Percentiles rank a stretch among this genome's conserved stretches.
Conservation (phyloP, 768 basidiomycete genomes). For the Megacollybia marginata region DNA sequence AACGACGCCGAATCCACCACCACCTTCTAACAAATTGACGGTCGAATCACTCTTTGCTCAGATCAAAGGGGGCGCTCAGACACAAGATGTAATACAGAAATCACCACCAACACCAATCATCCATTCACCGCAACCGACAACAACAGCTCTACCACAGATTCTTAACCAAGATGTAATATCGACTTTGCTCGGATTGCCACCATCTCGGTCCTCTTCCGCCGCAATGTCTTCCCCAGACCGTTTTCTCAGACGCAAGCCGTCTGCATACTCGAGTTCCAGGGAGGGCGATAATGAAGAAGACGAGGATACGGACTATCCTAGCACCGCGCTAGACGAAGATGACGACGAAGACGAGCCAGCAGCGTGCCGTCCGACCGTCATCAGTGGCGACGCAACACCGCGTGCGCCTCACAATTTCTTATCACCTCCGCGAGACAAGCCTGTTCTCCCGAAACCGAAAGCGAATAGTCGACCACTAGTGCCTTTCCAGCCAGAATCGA, state of each 20-base stretch:
- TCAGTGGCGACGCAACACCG: slow-evolving; percentile 57
- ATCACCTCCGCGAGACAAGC: neutral
- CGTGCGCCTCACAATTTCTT: slow-evolving; percentile 29
- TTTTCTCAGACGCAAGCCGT: neutral
- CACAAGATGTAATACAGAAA: slow-evolving; percentile 11
- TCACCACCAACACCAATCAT: slow-evolving; percentile 31
- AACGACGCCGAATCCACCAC: slow-evolving; percentile 15
- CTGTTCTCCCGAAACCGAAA: slow-evolving; percentile 7
- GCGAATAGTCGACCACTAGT: slow-evolving; percentile 35
- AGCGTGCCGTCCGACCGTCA: neutral
- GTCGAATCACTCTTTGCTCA: slow-evolving; percentile 40
- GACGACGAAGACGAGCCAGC: slow-evolving; percentile 10
- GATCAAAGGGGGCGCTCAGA: too few species aligned
- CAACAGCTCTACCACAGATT: slow-evolving; percentile 50
- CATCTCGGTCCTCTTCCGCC: slow-evolving; percentile 32
- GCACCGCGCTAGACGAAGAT: slow-evolving; percentile 25
- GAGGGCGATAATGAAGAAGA: slow-evolving; percentile 57
- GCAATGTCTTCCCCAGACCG: slow-evolving; percentile 34
- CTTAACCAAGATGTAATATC: slow-evolving; percentile 67
- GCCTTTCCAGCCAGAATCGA: slow-evolving; percentile 54
- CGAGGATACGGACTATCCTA: slow-evolving; percentile 33
- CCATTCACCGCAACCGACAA: slow-evolving; percentile 50
- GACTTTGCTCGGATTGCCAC: slow-evolving; percentile 50
- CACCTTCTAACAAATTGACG: slow-evolving; percentile 15
- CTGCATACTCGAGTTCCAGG: slow-evolving; percentile 20